These are phyloP conservation scores for Penicillium coprophilum DNA, from an alignment of 495 filamentous ascomycete genomes.

Conservation along the genomic window DNA sequence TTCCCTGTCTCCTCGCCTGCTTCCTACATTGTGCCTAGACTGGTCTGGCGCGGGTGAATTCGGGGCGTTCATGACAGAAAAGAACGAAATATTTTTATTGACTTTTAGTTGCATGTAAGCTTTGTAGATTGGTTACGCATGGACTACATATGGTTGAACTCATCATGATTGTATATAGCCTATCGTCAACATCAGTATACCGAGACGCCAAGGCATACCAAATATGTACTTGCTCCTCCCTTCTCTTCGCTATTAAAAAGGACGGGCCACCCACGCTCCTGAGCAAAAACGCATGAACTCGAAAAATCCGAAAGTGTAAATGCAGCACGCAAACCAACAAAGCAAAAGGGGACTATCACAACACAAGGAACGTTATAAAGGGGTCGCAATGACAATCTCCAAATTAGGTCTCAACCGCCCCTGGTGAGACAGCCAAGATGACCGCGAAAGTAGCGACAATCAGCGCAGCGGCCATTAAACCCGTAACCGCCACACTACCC, in stretches of 20 bases:
- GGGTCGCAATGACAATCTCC: background rate
- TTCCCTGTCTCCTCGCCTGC: conserved; percentile 21
- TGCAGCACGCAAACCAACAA: conserved; percentile 4
- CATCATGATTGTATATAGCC: background rate
- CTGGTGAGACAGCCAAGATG: conserved; percentile 64
- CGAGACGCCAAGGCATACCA: background rate
- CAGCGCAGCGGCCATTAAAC: conserved; percentile 65
- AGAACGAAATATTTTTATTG: conserved; percentile 24
- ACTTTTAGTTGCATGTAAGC: background rate
- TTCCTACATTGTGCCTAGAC: conserved; percentile 31
- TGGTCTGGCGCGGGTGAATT: conserved; percentile 28
- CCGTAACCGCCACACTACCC: conserved; percentile 78
- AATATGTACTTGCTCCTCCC: background rate
- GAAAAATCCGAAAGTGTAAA: conserved; percentile 1
- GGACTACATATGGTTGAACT: background rate
- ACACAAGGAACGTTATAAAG: background rate
- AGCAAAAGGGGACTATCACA: background rate
- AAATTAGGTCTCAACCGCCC: conserved; percentile 42
- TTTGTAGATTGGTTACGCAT: background rate
- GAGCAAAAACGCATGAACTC: background rate
- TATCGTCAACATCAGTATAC: background rate
- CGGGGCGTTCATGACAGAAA: conserved; percentile 27
- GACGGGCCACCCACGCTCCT: background rate
- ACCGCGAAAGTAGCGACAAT: conserved; percentile 71
- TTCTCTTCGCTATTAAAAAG: background rate